These are phyloP conservation scores for Thelonectria blattea DNA, from an alignment of 2,329 filamentous ascomycete species.

Conservation along the genomic window DNA sequence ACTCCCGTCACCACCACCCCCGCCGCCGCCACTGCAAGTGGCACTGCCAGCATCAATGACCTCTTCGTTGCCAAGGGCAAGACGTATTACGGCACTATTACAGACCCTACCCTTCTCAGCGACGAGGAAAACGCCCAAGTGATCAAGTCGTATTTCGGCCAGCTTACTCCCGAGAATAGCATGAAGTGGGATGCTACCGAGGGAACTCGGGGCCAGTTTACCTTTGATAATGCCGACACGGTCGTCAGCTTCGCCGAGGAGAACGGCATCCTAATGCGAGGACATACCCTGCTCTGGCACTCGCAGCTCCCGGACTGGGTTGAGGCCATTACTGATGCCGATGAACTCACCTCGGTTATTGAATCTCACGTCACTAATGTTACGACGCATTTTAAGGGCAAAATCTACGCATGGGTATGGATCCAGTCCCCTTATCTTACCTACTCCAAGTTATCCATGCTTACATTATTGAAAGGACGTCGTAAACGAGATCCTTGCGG, in stretches of 20 bases:
- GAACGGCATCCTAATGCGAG: constrained; percentile 62
- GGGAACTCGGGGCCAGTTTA: constrained; percentile 56
- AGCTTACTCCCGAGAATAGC: constrained; percentile 71
- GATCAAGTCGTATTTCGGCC: constrained; percentile 69
- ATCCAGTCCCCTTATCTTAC: neutral
- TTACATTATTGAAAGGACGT: constrained; percentile 51
- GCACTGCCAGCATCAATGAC: constrained; percentile 6
- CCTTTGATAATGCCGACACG: constrained; percentile 62
- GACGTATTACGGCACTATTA: constrained; percentile 66
- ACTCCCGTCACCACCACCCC: no score
- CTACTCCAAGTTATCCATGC: neutral
- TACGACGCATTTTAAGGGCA: constrained; percentile 67
- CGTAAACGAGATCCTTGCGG: constrained; percentile 69
- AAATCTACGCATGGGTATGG: constrained; percentile 62
- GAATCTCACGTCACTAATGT: constrained; percentile 65
- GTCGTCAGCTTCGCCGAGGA: constrained; percentile 62
- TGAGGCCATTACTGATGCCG: constrained; percentile 56
- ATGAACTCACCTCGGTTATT: constrained; percentile 60
- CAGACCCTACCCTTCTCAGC: constrained; percentile 60
- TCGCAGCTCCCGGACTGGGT: constrained; percentile 67
- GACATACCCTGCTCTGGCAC: constrained; percentile 73
- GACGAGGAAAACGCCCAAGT: constrained; percentile 53
- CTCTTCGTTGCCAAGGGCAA: constrained; percentile 59
- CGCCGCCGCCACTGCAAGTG: neutral
- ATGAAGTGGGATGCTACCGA: constrained; percentile 73